phyloP scores from a whole-genome alignment of 352 stramenopile genomes.

The Phytophthora megakarya region DNA sequence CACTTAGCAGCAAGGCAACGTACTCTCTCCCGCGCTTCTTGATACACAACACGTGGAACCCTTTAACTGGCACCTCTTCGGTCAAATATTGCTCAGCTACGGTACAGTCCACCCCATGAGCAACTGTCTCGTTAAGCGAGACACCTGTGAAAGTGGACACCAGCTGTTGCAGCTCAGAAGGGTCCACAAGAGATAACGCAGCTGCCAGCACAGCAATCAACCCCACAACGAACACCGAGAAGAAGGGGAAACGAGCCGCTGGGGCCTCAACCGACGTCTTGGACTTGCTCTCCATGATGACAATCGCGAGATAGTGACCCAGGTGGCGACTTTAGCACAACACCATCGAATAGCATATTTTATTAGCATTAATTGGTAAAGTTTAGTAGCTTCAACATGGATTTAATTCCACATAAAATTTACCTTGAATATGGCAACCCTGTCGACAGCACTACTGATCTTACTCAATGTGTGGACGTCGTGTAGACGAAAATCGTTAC shows the following conservation, averaged over 20 bases:
- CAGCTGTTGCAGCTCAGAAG: conserved; percentile 31
- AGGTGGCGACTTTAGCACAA: too few relatives aligned
- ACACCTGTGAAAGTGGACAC: conserved; percentile 29
- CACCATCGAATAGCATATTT: too few relatives aligned
- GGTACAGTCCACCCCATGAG: conserved; percentile 38
- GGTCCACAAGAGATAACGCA: conserved; percentile 24
- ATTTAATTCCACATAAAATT: too few relatives aligned
- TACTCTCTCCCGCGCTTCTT: conserved; percentile 31
- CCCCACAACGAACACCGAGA: conserved; percentile 32
- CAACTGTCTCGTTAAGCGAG: conserved; percentile 1
- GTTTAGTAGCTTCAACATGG: too few relatives aligned
- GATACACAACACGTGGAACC: conserved; percentile 75
- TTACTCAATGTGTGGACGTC: too few relatives aligned
- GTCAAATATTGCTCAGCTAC: conserved; percentile 53
- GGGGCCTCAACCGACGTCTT: not conserved
- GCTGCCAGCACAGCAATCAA: conserved; percentile 34
- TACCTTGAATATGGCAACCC: too few relatives aligned
- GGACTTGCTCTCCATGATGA: conserved; percentile 13
- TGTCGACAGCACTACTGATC: too few relatives aligned
- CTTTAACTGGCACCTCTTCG: conserved; percentile 56
- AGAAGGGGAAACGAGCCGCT: conserved; percentile 6
- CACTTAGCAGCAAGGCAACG: conserved; percentile 5
- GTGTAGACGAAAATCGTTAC: too few relatives aligned
- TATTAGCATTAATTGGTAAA: too few relatives aligned
- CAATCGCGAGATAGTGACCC: not conserved